Evolutionary conservation across 2,329 filamentous ascomycete genomes (phyloP), one percentile per base, ranked within the genome.

Genomic region (Didymella exigua): DNA sequence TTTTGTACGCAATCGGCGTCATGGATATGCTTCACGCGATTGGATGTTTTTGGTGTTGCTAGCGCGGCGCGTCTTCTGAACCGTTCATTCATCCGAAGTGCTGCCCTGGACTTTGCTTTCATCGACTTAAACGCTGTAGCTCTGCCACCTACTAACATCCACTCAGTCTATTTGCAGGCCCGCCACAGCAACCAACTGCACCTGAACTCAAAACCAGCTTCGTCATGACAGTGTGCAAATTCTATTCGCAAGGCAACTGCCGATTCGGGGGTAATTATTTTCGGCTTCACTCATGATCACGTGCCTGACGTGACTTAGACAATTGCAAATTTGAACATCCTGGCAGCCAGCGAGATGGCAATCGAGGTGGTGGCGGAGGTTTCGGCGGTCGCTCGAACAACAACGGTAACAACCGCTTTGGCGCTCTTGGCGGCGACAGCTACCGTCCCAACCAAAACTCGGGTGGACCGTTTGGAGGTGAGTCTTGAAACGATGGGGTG

Each of bases 201-300:
- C 5, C 34, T 23, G 19, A 1, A 34, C 19, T 53, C 30, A 40
- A 29, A 43, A 44, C 51, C 34, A 23, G 23, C 19, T 18, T 37
- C 43, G 46, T 49, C 37, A 76, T 80, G 79, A 67, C 70, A 26
- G 69, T 88, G 51, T 91, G 88, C 78, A 81, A 75, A 60, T 90
- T 84, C 72, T 91, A 81, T 67, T 81, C 83, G 69, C 81, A 86
- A 70, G 87, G 87, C 37, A 80, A 79, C 59, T 91, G 88, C 78
- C 84, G 78, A 66, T 86, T 82, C 69, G 87, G 87, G 75, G 79
- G 86, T 87, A 78, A 60, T 79, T 26, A 18, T 46, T 26, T 11
- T 29, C n/a, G 1, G 24, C 24, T 1, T 16, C 21, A 24, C 18
- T 34, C 14, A 10, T 19, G 9, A 31, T 52, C 26, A 54, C 52